Evolutionary conservation across 208 protist genomes (phyloP).

Genomic region (Leishmania aethiopica): DNA sequence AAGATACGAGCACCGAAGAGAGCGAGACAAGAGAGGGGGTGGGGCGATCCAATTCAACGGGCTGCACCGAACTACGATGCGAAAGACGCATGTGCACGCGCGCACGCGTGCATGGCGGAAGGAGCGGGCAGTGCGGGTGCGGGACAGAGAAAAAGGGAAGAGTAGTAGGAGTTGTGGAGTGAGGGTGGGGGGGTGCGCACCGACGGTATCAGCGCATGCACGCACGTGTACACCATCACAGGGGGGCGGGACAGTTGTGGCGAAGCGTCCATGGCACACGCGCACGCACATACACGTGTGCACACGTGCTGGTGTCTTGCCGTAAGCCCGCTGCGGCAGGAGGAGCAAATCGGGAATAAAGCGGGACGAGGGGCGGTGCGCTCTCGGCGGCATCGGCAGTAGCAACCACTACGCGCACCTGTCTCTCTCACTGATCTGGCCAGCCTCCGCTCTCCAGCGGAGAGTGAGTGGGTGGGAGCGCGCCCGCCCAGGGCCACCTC

Average conservation of each 20-base stretch:
- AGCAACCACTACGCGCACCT: background rate
- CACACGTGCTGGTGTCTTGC: too few species aligned
- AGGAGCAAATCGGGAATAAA: background rate
- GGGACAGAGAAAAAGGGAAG: background rate
- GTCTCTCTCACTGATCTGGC: background rate
- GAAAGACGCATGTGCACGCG: background rate
- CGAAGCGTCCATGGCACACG: background rate
- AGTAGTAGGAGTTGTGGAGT: background rate
- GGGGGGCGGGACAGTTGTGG: background rate
- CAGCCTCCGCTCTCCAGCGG: background rate
- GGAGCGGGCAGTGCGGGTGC: background rate
- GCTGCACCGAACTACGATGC: background rate
- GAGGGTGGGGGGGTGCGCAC: too few species aligned
- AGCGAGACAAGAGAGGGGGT: background rate
- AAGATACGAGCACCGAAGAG: background rate
- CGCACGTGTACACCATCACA: background rate
- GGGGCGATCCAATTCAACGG: background rate
- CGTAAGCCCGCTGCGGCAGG: background rate
- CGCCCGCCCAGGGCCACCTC: background rate
- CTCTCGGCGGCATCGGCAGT: background rate
- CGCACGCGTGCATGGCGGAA: background rate
- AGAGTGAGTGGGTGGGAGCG: background rate
- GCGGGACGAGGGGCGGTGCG: background rate
- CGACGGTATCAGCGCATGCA: background rate
- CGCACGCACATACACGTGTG: background rate